Conservation (phyloP, 495 filamentous ascomycete genomes). For the Aspergillus sclerotiicarbonarius region DNA sequence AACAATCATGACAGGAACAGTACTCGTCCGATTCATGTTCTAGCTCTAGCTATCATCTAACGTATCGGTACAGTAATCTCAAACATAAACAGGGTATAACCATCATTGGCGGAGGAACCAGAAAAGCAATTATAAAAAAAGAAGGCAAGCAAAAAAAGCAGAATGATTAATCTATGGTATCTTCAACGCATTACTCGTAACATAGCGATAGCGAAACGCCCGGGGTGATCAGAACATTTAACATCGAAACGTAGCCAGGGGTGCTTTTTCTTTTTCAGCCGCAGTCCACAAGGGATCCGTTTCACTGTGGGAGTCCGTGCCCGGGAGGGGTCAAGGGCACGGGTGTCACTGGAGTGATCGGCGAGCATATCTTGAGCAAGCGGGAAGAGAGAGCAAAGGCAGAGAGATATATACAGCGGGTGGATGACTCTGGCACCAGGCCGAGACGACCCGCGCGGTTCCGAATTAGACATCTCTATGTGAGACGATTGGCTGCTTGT, state of each 20-base stretch:
- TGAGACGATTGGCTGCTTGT: background rate
- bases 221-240: background rate
- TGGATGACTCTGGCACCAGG: background rate
- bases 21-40: no score
- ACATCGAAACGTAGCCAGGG: background rate
- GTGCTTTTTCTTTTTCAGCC: no score
- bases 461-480: background rate
- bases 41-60: background rate
- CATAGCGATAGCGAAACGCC: background rate
- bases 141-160: background rate
- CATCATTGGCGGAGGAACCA: no score
- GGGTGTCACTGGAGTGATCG: background rate
- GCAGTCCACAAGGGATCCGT: no score
- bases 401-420: background rate
- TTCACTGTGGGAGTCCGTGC: no score
- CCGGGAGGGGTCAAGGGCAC: background rate
- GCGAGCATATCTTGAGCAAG: background rate
- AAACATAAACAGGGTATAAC: background rate
- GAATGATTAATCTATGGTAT: slow-evolving; percentile 14
- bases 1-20: no score
- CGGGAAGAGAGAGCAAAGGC: background rate
- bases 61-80: background rate
- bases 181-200: slow-evolving; percentile 17
- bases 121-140: no score
- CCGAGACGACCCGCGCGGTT: background rate